Conservation (phyloP, 2,329 filamentous ascomycete species). For the Septoria linicola region DNA sequence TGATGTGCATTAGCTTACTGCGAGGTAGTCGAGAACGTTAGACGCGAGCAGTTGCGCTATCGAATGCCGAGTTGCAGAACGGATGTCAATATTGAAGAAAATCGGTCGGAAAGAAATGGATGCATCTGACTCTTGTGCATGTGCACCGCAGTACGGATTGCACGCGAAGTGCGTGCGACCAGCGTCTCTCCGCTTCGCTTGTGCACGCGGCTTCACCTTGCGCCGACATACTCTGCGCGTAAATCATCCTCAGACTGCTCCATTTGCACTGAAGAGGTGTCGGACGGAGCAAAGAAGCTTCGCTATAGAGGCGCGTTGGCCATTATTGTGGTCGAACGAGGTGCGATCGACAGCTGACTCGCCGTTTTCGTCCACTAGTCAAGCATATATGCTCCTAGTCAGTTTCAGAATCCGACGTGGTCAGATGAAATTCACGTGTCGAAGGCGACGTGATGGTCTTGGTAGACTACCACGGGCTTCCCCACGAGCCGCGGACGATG, state of each 20-base stretch:
- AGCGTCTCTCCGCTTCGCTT: background rate
- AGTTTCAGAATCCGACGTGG: constrained; percentile 6
- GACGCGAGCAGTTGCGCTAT: too few species aligned
- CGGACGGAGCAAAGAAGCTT: background rate
- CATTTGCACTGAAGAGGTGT: too few species aligned
- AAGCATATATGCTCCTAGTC: background rate
- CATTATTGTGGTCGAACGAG: background rate
- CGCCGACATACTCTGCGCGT: background rate
- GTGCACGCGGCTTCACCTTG: background rate
- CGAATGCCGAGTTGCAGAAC: too few species aligned
- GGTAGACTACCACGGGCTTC: background rate
- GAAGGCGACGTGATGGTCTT: background rate
- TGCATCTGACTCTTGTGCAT: too few species aligned
- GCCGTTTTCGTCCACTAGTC: constrained; percentile 1
- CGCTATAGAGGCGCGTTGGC: background rate
- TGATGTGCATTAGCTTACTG: background rate
- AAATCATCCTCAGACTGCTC: too few species aligned
- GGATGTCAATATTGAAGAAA: too few species aligned
- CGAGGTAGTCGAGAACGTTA: too few species aligned
- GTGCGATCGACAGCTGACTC: background rate
- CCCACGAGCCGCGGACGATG: background rate
- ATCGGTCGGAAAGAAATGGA: background rate
- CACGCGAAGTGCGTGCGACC: background rate
- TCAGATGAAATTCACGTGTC: background rate
- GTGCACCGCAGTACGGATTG: too few species aligned